A percentile compares a stretch with the other conserved stretches of the same genome.
Evolutionary conservation across 306 rosid genomes (phyloP).

Genomic region (Boehmeria nivea): DNA sequence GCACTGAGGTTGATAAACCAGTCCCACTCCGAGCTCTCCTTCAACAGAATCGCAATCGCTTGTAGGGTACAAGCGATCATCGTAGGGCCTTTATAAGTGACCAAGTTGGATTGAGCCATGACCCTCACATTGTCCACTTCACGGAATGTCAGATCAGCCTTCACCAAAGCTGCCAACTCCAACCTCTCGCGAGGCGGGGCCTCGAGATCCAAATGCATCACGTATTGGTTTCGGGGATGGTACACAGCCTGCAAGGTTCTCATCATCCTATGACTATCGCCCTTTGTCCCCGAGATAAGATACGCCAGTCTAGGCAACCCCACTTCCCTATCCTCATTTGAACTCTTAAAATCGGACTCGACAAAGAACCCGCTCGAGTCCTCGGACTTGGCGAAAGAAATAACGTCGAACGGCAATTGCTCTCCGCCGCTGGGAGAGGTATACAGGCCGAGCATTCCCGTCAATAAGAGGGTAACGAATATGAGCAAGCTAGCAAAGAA

Average conservation of each 20-base stretch:
- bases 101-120: slow-evolving; percentile 78
- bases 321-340: slow-evolving; percentile 23
- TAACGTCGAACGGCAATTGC: slow-evolving; percentile 46
- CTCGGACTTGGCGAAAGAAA: slow-evolving; percentile 47
- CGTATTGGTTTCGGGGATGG: slow-evolving; percentile 86
- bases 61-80: slow-evolving; percentile 98
- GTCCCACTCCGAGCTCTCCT: slow-evolving; percentile 67
- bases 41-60: slow-evolving; percentile 85
- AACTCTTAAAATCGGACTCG: slow-evolving; percentile 55
- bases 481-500: slow-evolving; percentile 75
- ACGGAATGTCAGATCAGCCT: slow-evolving; percentile 68
- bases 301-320: slow-evolving; percentile 80
- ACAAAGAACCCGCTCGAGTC: slow-evolving; percentile 59
- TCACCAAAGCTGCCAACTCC: slow-evolving; percentile 76
- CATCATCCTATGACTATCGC: slow-evolving; percentile 92
- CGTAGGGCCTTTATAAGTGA: slow-evolving; percentile 95
- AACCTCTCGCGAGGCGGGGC: slow-evolving; percentile 96
- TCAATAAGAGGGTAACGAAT: slow-evolving; percentile 54
- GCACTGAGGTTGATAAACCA: slow-evolving; percentile 98
- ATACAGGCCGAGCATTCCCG: slow-evolving; percentile 50
- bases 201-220: slow-evolving; percentile 94
- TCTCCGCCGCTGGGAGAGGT: slow-evolving; percentile 49
- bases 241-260: slow-evolving; percentile 90
- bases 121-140: slow-evolving; percentile 88
- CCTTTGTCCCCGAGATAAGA: slow-evolving; percentile 93